Percentiles rank a stretch among this genome's conserved stretches.
Conservation (phyloP, 1,284 basidiomycete species). For the Phenoliferia sp. region DNA sequence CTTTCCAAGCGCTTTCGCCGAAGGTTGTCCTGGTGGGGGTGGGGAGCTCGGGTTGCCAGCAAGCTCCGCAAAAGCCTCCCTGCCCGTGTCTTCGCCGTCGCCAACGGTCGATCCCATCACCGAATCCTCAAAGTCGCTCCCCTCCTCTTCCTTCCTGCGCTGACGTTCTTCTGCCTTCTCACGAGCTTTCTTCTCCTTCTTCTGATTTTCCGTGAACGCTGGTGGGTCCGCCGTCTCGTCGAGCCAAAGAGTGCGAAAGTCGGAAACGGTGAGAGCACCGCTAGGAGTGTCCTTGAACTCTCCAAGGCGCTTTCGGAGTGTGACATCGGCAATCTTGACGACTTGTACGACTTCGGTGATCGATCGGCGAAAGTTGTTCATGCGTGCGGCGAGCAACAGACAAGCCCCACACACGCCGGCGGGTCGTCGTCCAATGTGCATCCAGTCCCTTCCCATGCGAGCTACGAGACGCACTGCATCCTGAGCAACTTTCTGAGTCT, state of each 20-base stretch:
- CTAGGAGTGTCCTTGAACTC: slow-evolving; percentile 90
- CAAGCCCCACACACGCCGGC: slow-evolving; percentile 97
- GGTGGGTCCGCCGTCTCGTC: slow-evolving; percentile 89
- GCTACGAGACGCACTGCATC: slow-evolving; percentile 92
- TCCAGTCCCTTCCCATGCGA: slow-evolving; percentile 96
- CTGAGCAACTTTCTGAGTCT: slow-evolving; percentile 83
- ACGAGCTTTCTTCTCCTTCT: slow-evolving; percentile 60
- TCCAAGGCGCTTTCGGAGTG: slow-evolving; percentile 86
- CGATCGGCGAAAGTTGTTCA: slow-evolving; percentile 94
- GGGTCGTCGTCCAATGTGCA: slow-evolving; percentile 88
- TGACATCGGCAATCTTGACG: slow-evolving; percentile 95
- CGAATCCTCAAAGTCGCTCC: slow-evolving; percentile 20
- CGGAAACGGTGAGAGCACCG: slow-evolving; percentile 77
- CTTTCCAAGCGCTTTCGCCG: slow-evolving; percentile 21
- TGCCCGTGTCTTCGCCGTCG: slow-evolving; percentile 8
- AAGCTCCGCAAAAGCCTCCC: slow-evolving; percentile 19
- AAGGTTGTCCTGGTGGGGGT: slow-evolving; percentile 4
- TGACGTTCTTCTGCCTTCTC: slow-evolving; percentile 19
- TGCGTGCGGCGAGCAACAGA: slow-evolving; percentile 87
- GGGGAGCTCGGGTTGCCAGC: slow-evolving; percentile 6
- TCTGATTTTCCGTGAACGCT: slow-evolving; percentile 70
- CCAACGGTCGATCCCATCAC: slow-evolving; percentile 20
- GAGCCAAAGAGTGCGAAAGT: slow-evolving; percentile 87
- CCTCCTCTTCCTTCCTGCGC: slow-evolving; percentile 15
- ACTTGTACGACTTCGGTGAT: slow-evolving; percentile 90